Conservation (phyloP, 805 yeast species). For the Tetrapisispora fleetii region DNA sequence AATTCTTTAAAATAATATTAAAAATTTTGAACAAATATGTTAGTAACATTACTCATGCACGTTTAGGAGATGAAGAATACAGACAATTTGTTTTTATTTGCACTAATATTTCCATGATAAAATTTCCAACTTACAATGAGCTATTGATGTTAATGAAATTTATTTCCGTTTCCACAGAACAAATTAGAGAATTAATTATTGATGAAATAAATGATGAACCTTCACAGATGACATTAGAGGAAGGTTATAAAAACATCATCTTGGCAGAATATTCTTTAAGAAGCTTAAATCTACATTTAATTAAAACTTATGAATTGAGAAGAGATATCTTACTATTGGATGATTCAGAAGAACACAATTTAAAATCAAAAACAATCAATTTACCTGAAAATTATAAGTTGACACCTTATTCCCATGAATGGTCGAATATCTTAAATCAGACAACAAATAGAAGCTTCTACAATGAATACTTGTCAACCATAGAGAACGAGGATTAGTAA, state of each 20-base stretch:
- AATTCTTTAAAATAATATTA: conserved; percentile 10
- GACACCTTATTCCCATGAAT: background rate
- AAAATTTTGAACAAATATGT: conserved; percentile 9
- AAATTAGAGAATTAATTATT: conserved; percentile 15
- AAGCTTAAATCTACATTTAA: conserved; percentile 7
- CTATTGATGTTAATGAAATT: conserved; percentile 11
- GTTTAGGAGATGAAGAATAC: conserved; percentile 5
- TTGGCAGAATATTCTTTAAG: conserved; percentile 9
- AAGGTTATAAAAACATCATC: conserved; percentile 5
- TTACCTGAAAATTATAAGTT: background rate
- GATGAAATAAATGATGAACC: conserved; percentile 8
- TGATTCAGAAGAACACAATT: conserved; percentile 10
- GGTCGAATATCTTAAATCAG: background rate
- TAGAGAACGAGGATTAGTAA: conserved; percentile 1
- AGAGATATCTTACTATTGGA: conserved; percentile 8
- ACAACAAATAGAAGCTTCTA: background rate
- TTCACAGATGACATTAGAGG: background rate
- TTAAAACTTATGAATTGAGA: conserved; percentile 11
- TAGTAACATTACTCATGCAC: conserved; percentile 5
- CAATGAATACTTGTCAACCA: background rate
- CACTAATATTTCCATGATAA: conserved; percentile 13
- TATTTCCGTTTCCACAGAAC: conserved; percentile 18
- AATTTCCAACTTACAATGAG: conserved; percentile 17
- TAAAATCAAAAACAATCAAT: conserved; percentile 8
- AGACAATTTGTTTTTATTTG: conserved; percentile 15